phyloP scores from a whole-genome alignment of 768 basidiomycete species.

The Termitomyces sp. region DNA sequence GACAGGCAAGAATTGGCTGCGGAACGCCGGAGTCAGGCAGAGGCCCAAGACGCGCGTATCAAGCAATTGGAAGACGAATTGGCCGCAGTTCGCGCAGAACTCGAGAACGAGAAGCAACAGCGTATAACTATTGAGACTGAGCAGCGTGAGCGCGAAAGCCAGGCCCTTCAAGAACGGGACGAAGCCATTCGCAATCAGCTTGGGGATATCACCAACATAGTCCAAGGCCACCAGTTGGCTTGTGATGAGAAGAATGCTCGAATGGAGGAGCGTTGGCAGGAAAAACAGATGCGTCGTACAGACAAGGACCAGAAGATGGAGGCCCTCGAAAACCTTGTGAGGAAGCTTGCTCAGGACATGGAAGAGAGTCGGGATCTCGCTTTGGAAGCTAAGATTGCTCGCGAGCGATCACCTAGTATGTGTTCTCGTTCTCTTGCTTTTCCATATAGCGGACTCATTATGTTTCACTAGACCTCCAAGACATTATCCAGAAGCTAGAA shows the following conservation, averaged over 20 bases:
- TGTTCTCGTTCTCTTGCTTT: background rate
- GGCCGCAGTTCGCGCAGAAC: conserved; percentile 45
- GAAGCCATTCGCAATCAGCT: conserved; percentile 57
- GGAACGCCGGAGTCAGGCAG: conserved; percentile 38
- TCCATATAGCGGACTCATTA: background rate
- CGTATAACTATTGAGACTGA: conserved; percentile 57
- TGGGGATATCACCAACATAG: conserved; percentile 63
- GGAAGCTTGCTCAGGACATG: conserved; percentile 51
- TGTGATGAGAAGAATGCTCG: conserved; percentile 53
- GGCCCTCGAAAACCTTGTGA: conserved; percentile 57
- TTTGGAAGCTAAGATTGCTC: conserved; percentile 47
- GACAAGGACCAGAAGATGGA: conserved; percentile 54
- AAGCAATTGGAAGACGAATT: conserved; percentile 60
- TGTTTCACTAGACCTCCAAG: conserved; percentile 43
- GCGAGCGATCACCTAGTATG: conserved; percentile 53
- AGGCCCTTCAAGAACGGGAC: conserved; percentile 54
- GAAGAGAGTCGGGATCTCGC: conserved; percentile 42
- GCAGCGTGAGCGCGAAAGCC: conserved; percentile 52
- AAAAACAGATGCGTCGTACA: conserved; percentile 52
- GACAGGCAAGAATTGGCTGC: conserved; percentile 44
- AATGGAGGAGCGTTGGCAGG: conserved; percentile 57
- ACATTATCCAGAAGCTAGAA: conserved; percentile 51
- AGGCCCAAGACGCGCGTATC: conserved; percentile 52
- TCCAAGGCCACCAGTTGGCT: conserved; percentile 61
- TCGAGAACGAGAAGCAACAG: conserved; percentile 58